These are phyloP conservation scores for Camellia sinensis DNA, from an alignment of 148 eudicot species.

Conservation along the genomic window DNA sequence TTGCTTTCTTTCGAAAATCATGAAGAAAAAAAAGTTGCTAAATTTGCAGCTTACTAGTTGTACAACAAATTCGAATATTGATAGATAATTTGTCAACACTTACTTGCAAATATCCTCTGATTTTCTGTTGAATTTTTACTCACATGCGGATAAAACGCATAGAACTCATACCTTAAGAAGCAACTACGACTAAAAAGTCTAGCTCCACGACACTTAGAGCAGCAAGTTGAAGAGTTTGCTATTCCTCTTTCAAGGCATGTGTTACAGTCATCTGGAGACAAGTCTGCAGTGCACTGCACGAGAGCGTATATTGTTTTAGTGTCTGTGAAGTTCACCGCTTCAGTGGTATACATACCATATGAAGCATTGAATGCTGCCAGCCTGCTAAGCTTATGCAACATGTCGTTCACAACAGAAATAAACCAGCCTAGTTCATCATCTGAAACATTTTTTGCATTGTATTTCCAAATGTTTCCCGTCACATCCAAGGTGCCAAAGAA, in stretches of 20 bases:
- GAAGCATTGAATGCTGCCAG: no score
- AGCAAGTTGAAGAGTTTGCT: slow-evolving; percentile 16
- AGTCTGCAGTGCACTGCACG: slow-evolving; percentile 52
- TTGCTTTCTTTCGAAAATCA: background rate
- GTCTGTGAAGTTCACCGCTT: background rate
- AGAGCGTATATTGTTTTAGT: slow-evolving; percentile 21
- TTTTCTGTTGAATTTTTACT: background rate
- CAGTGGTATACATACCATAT: no score
- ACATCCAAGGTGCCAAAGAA: background rate
- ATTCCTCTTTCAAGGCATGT: slow-evolving; percentile 30
- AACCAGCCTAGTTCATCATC: no score
- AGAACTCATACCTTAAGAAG: slow-evolving; percentile 31
- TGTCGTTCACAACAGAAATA: no score
- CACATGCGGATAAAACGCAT: slow-evolving; percentile 6
- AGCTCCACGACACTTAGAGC: slow-evolving; percentile 20
- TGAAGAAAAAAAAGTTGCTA: background rate
- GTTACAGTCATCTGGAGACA: slow-evolving; percentile 34
- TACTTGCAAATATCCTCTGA: background rate
- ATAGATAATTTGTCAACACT: background rate
- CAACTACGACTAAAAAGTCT: slow-evolving; percentile 36
- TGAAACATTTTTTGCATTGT: background rate
- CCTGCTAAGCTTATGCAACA: no score
- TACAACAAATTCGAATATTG: background rate
- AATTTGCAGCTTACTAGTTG: background rate
- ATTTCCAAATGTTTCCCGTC: background rate